Evolutionary conservation across 1,139 yeast genomes (phyloP), one percentile per base, ranked within the genome.

Genomic region (Nakaseomyces uthaithaninus): DNA sequence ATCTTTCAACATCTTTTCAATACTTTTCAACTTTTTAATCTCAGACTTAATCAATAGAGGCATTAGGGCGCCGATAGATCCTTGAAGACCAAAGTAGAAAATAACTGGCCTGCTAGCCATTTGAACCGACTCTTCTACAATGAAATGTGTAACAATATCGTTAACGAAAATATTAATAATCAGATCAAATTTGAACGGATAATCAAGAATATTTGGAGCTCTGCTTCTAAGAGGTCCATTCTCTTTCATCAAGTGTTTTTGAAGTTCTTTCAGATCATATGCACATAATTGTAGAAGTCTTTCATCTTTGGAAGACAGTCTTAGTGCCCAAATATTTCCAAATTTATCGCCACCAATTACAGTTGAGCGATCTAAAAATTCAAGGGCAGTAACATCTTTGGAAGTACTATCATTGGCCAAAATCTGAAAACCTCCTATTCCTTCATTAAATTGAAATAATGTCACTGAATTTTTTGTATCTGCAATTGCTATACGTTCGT

Each of bases 281-380:
- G 33, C 34, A 22, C 23, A 24, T 9, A 12, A 24, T 20, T 36
- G 37, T 3, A 52, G 25, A 3, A 40, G 24, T 12, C 42, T 43
- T n/a, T 50, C 51, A 22, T 44, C 36, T 15, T 65, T 61, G 16
- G 62, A 62, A 0, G 82, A 74, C 36, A 80, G 61, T 47, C 95
- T 65, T 28, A 84, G 62, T 1, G 84, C 72, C 61, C 80, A 78
- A 0, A 89, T 41, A 52, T 81, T 84, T 1, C 98, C 96, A 63
- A 82, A 87, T 53, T 79, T 80, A 57, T 91, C 98, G n/a, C 95
- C 95, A 1, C 83, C 86, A 28, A 83, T 65, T 0, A 83, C 72
- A 0, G 96, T 86, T 44, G 77, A 78, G 43, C 75, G 72, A 59
- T 91, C 98, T 6, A 91, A 62, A 49, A 75, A 62, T 2, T 67